Percentiles rank a stretch among this genome's conserved stretches.
Conservation (phyloP, 2,329 filamentous ascomycete species). For the Madurella mycetomatis region DNA sequence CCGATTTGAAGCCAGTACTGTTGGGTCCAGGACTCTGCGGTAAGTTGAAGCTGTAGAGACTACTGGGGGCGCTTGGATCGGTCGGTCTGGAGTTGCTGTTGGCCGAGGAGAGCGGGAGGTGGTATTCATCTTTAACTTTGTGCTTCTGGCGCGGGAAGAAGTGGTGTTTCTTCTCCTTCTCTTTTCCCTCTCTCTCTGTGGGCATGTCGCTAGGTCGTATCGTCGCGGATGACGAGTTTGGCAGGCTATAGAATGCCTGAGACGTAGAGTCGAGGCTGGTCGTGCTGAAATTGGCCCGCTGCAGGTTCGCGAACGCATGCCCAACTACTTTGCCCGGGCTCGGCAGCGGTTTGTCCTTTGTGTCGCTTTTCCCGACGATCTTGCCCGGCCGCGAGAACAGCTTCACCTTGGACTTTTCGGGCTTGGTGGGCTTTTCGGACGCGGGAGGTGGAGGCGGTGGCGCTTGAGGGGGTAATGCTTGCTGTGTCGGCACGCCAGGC, state of each 20-base stretch:
- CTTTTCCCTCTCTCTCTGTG: constrained; percentile 53
- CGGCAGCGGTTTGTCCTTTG: constrained; percentile 62
- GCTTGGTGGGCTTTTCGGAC: constrained; percentile 55
- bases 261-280: constrained; percentile 62
- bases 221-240: constrained; percentile 73
- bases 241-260: constrained; percentile 65
- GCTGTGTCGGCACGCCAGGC: constrained; percentile 38
- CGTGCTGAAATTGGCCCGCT: constrained; percentile 65
- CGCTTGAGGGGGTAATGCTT: constrained; percentile 26
- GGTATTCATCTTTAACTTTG: constrained; percentile 69
- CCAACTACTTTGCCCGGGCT: constrained; percentile 65
- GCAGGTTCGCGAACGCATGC: constrained; percentile 61
- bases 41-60: constrained; percentile 73
- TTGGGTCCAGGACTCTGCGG: constrained; percentile 66
- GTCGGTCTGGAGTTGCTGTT: constrained; percentile 72
- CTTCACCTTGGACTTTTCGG: constrained; percentile 75
- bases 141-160: constrained; percentile 76
- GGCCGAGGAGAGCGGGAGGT: constrained; percentile 68
- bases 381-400: constrained; percentile 75
- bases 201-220: constrained; percentile 59
- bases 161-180: constrained; percentile 74
- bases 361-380: constrained; percentile 65
- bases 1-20: constrained; percentile 71
- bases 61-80: constrained; percentile 69
- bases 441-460: constrained; percentile 39